Percentiles rank a stretch among this genome's conserved stretches.
Conservation (phyloP, 371 early-diverging fungal genomes). For the Dipsacomyces acuminosporus region DNA sequence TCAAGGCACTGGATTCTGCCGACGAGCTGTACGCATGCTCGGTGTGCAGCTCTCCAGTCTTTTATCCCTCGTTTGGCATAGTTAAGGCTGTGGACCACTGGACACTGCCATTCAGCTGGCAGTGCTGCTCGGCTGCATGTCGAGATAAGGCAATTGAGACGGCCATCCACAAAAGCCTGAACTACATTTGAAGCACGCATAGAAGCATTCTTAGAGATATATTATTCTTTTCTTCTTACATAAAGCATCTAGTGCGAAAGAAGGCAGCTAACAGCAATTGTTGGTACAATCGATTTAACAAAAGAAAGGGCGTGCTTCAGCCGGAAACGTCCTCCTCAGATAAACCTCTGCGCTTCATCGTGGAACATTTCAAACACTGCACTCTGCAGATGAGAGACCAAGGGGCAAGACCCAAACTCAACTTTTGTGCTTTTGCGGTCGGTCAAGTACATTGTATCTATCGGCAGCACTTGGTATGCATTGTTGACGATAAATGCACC, state of each 20-base stretch:
- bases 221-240: too few species aligned
- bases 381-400: slow-evolving; percentile 16
- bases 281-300: too few species aligned
- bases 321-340: too few species aligned
- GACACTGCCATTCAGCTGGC: slow-evolving; percentile 29
- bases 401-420: slow-evolving; percentile 23
- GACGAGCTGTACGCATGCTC: slow-evolving; percentile 13
- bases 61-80: slow-evolving; percentile 11
- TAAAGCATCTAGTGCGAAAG: too few species aligned
- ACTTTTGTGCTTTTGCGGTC: slow-evolving; percentile 14
- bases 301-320: too few species aligned
- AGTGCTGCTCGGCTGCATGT: slow-evolving; percentile 34
- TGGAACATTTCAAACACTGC: slow-evolving; percentile 6
- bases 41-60: slow-evolving; percentile 17
- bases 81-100: slow-evolving; percentile 4
- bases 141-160: neutral
- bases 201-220: too few species aligned
- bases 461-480: slow-evolving; percentile 17
- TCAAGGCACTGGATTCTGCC: slow-evolving; percentile 5
- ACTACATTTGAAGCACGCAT: too few species aligned
- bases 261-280: too few species aligned
- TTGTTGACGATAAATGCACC: slow-evolving; percentile 27
- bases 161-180: too few species aligned
- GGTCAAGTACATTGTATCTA: slow-evolving; percentile 37
- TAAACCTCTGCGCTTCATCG: neutral